Percentiles rank a stretch among this genome's conserved stretches.
These are phyloP conservation scores for Leccinellum rugosiceps DNA, from an alignment of 768 basidiomycete species.

Conservation along the genomic window DNA sequence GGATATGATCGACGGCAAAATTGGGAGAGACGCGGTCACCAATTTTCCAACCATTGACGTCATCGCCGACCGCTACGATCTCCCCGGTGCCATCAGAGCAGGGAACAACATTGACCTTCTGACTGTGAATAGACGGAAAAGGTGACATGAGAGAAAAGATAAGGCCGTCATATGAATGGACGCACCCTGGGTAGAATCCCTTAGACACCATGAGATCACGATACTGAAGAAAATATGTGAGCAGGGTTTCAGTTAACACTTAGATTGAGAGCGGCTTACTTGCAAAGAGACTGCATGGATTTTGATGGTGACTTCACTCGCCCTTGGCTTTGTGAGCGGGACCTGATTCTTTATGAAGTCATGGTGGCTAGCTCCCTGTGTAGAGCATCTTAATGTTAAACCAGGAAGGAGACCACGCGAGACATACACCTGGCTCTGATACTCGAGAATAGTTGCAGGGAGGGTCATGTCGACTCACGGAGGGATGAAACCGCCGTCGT, in stretches of 20 bases:
- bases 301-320: slow-evolving; percentile 53
- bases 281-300: slow-evolving; percentile 56
- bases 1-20: slow-evolving; percentile 45
- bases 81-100: slow-evolving; percentile 57
- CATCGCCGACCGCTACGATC: slow-evolving; percentile 42
- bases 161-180: not conserved
- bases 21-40: slow-evolving; percentile 60
- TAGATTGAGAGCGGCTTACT: slow-evolving; percentile 19
- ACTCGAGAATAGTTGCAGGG: slow-evolving; percentile 14
- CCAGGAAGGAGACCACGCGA: not conserved
- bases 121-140: slow-evolving; percentile 7
- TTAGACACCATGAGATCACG: slow-evolving; percentile 47
- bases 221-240: slow-evolving; percentile 32
- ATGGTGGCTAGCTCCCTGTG: slow-evolving; percentile 24
- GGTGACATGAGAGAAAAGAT: slow-evolving; percentile 32
- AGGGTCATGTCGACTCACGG: slow-evolving; percentile 7
- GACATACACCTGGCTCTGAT: slow-evolving; percentile 12
- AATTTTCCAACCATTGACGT: slow-evolving; percentile 44
- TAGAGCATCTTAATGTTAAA: not conserved
- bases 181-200: slow-evolving; percentile 38
- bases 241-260: not conserved
- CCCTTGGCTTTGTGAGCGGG: slow-evolving; percentile 33
- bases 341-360: slow-evolving; percentile 24
- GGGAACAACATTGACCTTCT: slow-evolving; percentile 29
- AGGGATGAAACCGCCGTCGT: not conserved